Evolutionary conservation across 805 yeast genomes (phyloP).

Genomic region (Saturnispora gosingensis): DNA sequence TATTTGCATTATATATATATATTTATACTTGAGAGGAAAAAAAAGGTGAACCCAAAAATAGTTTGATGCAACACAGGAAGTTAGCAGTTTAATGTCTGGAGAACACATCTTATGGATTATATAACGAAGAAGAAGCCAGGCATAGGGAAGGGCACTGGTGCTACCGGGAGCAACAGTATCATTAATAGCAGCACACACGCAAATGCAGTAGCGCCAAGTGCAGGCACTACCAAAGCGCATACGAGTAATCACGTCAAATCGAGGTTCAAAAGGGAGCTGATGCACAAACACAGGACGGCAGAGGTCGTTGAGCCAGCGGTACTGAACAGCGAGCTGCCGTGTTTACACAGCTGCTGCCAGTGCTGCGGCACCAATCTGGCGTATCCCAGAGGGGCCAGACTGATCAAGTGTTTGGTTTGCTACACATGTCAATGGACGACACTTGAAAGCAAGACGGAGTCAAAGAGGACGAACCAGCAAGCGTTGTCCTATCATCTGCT

Average conservation of each 20-base stretch:
- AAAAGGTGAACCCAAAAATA: neutral
- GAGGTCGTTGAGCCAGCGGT: neutral
- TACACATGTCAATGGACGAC: constrained; percentile 7
- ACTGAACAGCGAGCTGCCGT: neutral
- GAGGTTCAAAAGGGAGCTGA: neutral
- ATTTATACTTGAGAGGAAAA: neutral
- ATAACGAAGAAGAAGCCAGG: neutral
- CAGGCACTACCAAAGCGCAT: neutral
- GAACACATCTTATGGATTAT: neutral
- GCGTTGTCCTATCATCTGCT: neutral
- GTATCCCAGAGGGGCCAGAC: constrained; percentile 11
- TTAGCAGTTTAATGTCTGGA: neutral
- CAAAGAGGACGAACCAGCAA: neutral
- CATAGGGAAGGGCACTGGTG: neutral
- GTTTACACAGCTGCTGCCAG: constrained; percentile 1
- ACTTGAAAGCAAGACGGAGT: neutral
- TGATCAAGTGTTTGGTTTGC: constrained; percentile 14
- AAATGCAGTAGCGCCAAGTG: too few species aligned
- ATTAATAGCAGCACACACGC: too few species aligned
- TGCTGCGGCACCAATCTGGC: constrained; percentile 14
- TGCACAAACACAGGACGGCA: neutral
- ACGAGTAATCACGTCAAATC: neutral
- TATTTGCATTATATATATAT: neutral
- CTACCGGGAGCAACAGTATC: neutral
- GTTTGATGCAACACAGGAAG: neutral